Evolutionary conservation across 768 basidiomycete species (phyloP).

Genomic region (Suillus lakei): DNA sequence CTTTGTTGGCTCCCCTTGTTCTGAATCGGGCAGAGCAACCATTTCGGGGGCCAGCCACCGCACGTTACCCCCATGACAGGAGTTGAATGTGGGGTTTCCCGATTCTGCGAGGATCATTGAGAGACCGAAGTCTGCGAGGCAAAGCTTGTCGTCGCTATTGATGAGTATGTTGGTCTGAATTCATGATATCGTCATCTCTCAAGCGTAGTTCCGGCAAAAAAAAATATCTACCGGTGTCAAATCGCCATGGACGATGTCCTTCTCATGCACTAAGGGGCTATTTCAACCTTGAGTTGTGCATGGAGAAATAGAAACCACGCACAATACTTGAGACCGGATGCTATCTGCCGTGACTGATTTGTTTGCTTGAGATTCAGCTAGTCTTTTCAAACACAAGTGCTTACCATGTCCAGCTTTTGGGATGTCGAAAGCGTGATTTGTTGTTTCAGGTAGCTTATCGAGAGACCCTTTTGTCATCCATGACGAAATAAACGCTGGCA

Average conservation of each 20-base stretch:
- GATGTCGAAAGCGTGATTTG: slow-evolving; percentile 13
- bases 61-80: slow-evolving; percentile 33
- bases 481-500: slow-evolving; percentile 38
- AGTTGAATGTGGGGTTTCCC: slow-evolving; percentile 19
- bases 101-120: slow-evolving; percentile 20
- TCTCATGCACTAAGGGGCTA: slow-evolving; percentile 22
- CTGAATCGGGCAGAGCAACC: slow-evolving; percentile 16
- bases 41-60: slow-evolving; percentile 49
- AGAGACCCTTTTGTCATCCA: slow-evolving; percentile 39
- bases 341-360: slow-evolving; percentile 28
- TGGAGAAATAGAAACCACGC: background rate
- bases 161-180: slow-evolving; percentile 30
- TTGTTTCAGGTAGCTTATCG: slow-evolving; percentile 31
- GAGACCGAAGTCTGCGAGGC: slow-evolving; percentile 38
- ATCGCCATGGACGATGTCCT: slow-evolving; percentile 42
- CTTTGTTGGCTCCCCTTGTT: slow-evolving; percentile 9
- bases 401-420: slow-evolving; percentile 23
- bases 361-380: background rate
- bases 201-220: background rate
- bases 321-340: slow-evolving; percentile 30
- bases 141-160: slow-evolving; percentile 12
- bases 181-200: background rate
- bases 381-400: background rate
- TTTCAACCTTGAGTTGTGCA: background rate
- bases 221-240: slow-evolving; percentile 37